phyloP scores from a whole-genome alignment of 2,329 filamentous ascomycete species.

The Claviceps sp. region DNA sequence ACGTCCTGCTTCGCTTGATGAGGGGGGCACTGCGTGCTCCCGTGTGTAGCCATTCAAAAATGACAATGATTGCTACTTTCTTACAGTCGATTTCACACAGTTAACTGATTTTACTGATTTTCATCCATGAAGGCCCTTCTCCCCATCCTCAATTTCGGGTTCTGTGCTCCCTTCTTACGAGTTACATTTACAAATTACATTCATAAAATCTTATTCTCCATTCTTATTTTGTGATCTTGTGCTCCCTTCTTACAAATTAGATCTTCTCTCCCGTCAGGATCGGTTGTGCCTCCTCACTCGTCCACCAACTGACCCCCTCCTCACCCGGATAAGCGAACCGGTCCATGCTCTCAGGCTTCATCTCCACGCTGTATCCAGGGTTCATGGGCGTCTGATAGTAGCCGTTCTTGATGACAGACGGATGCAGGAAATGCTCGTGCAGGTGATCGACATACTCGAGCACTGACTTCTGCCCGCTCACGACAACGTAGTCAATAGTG shows the following conservation, averaged over 20 bases:
- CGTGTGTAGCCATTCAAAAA: too few species aligned
- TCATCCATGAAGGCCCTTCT: slow-evolving; percentile 20
- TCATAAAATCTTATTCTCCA: slow-evolving; percentile 9
- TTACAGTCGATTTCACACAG: too few species aligned
- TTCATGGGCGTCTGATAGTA: slow-evolving; percentile 78
- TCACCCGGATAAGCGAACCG: slow-evolving; percentile 63
- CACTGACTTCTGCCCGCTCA: slow-evolving; percentile 67
- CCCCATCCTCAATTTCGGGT: neutral
- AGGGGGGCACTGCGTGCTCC: too few species aligned
- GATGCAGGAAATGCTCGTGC: slow-evolving; percentile 85
- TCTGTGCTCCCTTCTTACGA: neutral
- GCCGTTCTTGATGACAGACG: slow-evolving; percentile 65
- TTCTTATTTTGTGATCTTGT: neutral
- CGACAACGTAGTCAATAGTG: slow-evolving; percentile 85
- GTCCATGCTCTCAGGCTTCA: slow-evolving; percentile 83
- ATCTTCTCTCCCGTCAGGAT: slow-evolving; percentile 55
- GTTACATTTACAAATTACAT: slow-evolving; percentile 31
- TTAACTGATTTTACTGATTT: slow-evolving; percentile 20
- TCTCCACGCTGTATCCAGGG: slow-evolving; percentile 84
- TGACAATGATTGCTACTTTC: too few species aligned
- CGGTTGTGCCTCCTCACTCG: slow-evolving; percentile 59
- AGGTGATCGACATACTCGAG: slow-evolving; percentile 88
- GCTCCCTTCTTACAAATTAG: slow-evolving; percentile 13
- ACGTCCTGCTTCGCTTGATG: too few species aligned
- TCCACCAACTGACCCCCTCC: slow-evolving; percentile 76